phyloP scores from a whole-genome alignment of 1,284 basidiomycete species.

The Ceratobasidium sp. region DNA sequence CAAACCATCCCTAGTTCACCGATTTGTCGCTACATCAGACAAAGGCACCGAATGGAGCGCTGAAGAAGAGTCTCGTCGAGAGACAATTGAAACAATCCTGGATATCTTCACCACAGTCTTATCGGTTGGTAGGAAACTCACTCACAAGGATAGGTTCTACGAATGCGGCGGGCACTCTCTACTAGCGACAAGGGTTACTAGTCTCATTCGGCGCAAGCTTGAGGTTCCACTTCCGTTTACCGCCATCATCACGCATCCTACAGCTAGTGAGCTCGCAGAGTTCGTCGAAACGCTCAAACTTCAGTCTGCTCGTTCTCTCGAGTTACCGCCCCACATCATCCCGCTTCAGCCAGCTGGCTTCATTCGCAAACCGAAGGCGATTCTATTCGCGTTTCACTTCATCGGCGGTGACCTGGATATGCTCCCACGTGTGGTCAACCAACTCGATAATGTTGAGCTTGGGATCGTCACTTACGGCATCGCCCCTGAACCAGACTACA shows the following conservation, averaged over 20 bases:
- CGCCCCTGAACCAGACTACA: neutral
- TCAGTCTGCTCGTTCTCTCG: neutral
- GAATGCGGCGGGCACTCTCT: conserved; percentile 10
- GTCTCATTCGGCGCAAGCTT: conserved; percentile 2
- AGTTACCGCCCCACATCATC: neutral
- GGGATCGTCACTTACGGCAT: conserved; percentile 8
- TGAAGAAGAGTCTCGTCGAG: neutral
- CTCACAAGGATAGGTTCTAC: conserved; percentile 1
- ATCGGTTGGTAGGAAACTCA: neutral
- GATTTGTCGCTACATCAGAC: neutral
- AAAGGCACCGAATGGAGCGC: neutral
- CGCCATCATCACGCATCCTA: conserved; percentile 12
- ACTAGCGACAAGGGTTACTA: neutral
- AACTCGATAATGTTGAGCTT: conserved; percentile 9
- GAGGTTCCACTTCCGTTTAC: conserved; percentile 18
- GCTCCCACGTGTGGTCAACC: conserved; percentile 1
- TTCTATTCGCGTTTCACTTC: conserved; percentile 16
- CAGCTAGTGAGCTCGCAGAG: conserved; percentile 9
- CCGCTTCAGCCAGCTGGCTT: neutral
- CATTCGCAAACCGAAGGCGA: conserved; percentile 8
- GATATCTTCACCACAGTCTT: neutral
- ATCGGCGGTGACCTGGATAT: conserved; percentile 12
- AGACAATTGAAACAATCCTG: neutral
- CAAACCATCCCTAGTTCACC: neutral
- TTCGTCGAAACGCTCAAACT: conserved; percentile 10